phyloP scores from a whole-genome alignment of 495 filamentous ascomycete species.

The Lasiosphaeria ovina region DNA sequence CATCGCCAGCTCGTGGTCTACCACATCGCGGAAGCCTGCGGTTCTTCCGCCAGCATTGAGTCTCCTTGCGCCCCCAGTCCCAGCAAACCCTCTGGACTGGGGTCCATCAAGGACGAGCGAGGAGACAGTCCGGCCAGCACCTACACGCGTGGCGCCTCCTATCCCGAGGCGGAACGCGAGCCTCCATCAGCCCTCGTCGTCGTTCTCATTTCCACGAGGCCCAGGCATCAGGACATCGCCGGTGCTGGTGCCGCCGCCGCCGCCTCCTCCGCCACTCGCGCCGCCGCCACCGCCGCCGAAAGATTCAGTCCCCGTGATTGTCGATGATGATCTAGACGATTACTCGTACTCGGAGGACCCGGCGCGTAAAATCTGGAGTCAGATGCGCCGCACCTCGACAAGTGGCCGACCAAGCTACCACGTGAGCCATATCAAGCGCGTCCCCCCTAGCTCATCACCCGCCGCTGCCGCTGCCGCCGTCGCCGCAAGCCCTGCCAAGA shows the following conservation, averaged over 20 bases:
- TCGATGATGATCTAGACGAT: slow-evolving; percentile 19
- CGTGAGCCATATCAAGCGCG: slow-evolving; percentile 18
- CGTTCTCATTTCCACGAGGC: background rate
- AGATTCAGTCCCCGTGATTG: slow-evolving; percentile 6
- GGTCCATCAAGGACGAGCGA: slow-evolving; percentile 9
- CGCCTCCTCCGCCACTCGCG: background rate
- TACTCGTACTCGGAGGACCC: slow-evolving; percentile 29
- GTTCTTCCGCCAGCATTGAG: background rate
- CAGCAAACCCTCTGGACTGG: background rate
- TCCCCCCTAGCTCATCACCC: slow-evolving; percentile 12
- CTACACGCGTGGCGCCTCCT: slow-evolving; percentile 25
- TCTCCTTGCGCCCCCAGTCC: background rate
- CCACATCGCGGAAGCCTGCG: slow-evolving; percentile 10
- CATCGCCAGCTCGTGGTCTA: slow-evolving; percentile 21
- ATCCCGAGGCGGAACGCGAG: slow-evolving; percentile 35
- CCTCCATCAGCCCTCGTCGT: slow-evolving; percentile 14
- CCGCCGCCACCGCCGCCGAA: background rate
- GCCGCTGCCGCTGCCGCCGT: background rate
- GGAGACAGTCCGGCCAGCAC: slow-evolving; percentile 10
- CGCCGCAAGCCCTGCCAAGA: background rate
- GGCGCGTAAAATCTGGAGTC: slow-evolving; percentile 48
- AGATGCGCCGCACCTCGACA: slow-evolving; percentile 37
- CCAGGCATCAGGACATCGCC: background rate
- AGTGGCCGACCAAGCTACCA: slow-evolving; percentile 24
- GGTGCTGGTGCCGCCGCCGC: background rate